Evolutionary conservation across 2,329 filamentous ascomycete species (phyloP).

Genomic region (Trichoderma citrinoviride): DNA sequence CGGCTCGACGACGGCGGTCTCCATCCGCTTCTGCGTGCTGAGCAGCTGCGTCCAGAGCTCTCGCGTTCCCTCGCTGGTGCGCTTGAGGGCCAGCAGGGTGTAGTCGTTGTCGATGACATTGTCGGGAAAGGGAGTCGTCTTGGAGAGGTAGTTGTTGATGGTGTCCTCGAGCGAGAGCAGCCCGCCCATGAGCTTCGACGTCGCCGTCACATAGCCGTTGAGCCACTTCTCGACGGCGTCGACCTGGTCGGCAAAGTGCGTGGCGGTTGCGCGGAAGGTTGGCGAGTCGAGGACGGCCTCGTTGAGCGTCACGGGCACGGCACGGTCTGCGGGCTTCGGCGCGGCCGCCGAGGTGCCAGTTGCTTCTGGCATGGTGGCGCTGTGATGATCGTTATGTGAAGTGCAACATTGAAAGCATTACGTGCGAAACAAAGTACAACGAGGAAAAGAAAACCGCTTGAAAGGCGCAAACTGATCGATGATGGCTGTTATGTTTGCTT

Average conservation of each 20-base stretch:
- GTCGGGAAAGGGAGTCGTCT: constrained; percentile 75
- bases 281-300: constrained; percentile 96
- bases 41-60: constrained; percentile 84
- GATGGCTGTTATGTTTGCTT: not conserved
- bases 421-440: not conserved
- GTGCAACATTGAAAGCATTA: constrained; percentile 1
- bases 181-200: constrained; percentile 56
- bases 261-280: constrained; percentile 82
- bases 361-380: constrained; percentile 21
- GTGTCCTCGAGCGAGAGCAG: constrained; percentile 74
- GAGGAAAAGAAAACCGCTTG: not conserved
- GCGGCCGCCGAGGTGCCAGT: constrained; percentile 23
- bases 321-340: constrained; percentile 33
- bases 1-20: constrained; percentile 74
- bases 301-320: constrained; percentile 77
- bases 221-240: constrained; percentile 93
- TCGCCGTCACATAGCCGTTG: constrained; percentile 55
- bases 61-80: constrained; percentile 78
- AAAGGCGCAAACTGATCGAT: not conserved
- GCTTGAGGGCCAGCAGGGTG: constrained; percentile 79
- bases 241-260: constrained; percentile 88
- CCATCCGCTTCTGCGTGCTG: constrained; percentile 71
- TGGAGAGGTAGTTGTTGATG: constrained; percentile 72
- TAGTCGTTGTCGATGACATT: constrained; percentile 93
- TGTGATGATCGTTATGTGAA: not conserved